phyloP scores from a whole-genome alignment of 2,329 filamentous ascomycete genomes.

The Canariomyces notabilis region DNA sequence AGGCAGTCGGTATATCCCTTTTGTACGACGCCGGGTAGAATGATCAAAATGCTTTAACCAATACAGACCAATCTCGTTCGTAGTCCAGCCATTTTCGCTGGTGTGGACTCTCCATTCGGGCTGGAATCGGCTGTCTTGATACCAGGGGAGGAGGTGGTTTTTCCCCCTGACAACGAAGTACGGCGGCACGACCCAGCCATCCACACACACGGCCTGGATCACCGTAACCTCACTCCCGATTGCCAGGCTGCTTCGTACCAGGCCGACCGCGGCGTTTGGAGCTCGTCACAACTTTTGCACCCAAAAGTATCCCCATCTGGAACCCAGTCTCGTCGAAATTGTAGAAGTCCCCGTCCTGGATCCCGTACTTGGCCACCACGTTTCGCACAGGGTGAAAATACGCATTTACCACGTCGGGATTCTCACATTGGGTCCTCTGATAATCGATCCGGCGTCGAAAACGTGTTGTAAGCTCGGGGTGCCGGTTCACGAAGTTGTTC shows the following conservation, averaged over 20 bases:
- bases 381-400: background rate
- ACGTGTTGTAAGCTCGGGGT: too few relatives aligned
- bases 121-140: background rate
- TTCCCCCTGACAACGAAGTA: conserved; percentile 7
- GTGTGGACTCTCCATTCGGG: background rate
- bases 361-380: conserved; percentile 17
- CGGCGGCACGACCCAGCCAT: conserved; percentile 3
- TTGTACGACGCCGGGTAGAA: too few relatives aligned
- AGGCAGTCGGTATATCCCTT: background rate
- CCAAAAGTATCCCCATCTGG: too few relatives aligned
- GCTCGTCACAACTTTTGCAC: conserved; percentile 7
- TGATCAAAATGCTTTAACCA: too few relatives aligned
- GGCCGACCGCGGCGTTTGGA: conserved; percentile 4
- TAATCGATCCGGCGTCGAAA: conserved; percentile 23
- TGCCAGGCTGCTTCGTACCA: conserved; percentile 7
- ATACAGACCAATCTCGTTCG: too few relatives aligned
- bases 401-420: conserved; percentile 11
- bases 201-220: conserved; percentile 3
- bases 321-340: conserved; percentile 29
- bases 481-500: too few relatives aligned
- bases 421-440: conserved; percentile 23
- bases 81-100: conserved; percentile 6
- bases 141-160: conserved; percentile 5
- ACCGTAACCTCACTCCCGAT: conserved; percentile 8
- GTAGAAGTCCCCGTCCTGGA: conserved; percentile 22